Base-by-base conservation (phyloP, 805 yeast genomes). In the Metschnikowia corniflorae region DNA sequence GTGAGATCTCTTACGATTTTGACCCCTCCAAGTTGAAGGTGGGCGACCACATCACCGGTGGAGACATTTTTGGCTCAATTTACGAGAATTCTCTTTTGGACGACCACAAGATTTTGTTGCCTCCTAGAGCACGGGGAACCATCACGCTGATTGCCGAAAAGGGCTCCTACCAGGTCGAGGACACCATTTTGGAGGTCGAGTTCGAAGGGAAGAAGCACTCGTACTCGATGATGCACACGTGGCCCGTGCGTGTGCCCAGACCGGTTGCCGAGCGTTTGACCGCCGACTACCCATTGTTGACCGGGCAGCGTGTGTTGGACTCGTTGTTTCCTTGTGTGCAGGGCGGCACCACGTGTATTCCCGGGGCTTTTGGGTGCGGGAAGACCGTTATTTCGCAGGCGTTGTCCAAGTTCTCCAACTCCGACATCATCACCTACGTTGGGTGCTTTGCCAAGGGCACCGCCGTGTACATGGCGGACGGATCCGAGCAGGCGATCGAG, bases 341-440 rank as follows among this genome's bases (percentile, higher is more conserved):
- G 74, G 99, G 99, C 71, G 99, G 99, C 73, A 93, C 99, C 26
- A 93, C 99, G 23, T 94, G 98, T 83, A 93, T 93, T 63, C 99
- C 99, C 31, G 99, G 99, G 70, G 99, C 99, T 47, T 93, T 93
- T 56, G 99, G 99, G 48, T 93, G 97, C 70, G 99, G 99, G 67
- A 93, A 89, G 64, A 91, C 98, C 9, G 98, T 91, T 56, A 91
- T 91, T 61, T 91, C 98, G 19, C 98, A 91, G 71, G 87, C 97
- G 1, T 74, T 93, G 61, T 91, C 97, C 48, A 93, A 93, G 66
- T 93, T 81, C 70, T 93, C 98, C 42, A 93, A 93, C 77, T 93
- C 97, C 15, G 98, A 93, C 64, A 84, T 87, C 40, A 93, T 93
- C 60, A 84, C 91, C 58, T 93, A 93, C 58, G 96, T 87, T 38